Base-by-base conservation (phyloP, 2,329 filamentous ascomycete species). In the Colletotrichum viniferum region DNA sequence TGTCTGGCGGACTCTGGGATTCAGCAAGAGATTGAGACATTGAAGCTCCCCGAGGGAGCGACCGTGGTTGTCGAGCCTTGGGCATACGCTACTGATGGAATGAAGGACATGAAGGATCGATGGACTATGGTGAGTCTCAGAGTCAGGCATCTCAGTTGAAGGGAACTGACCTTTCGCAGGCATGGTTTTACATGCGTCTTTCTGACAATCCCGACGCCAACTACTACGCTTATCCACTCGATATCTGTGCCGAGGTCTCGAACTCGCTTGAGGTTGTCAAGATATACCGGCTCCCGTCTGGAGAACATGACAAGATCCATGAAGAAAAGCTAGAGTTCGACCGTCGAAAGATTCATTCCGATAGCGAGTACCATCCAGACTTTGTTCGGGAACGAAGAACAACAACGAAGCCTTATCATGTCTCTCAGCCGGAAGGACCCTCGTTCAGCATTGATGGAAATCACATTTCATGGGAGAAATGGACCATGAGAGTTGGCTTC, bases 401-500 rank as follows among this genome's bases (percentile, higher is more conserved):
- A 1, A 81, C 78, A n/a, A 81, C 86, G 38, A 84, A 84, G 77
- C 83, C 85, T 28, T 84, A 86, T 74, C 83, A 84, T 55, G 80
- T 86, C 1, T 74, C 81, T 16, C 84, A 86, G 73, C 84, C 84
- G 0, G 79, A 84, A 2, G 84, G 84, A 0, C 83, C 84, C 1
- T 85, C 82, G 24, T 86, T 85, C 70, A 38, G 18, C 10, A 86
- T 94, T 13, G 84, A 85, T 68, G 83, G 86, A 69, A 86, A 86
- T 76, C 78, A 83, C 3, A 80, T 91, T 1, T 79, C 86, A 64
- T 93, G 91, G 91, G 90, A 92, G 80, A 92, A 93, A 80, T 94
- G 92, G 92, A 86, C 88, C 2, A 91, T 95, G 83, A 86, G 92
- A 32, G 89, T 95, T 6, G 89, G 89, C 7, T 95, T 94, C 85